Base-by-base conservation (phyloP, 192 early-diverging fungal genomes). In the Podila minutissima region DNA sequence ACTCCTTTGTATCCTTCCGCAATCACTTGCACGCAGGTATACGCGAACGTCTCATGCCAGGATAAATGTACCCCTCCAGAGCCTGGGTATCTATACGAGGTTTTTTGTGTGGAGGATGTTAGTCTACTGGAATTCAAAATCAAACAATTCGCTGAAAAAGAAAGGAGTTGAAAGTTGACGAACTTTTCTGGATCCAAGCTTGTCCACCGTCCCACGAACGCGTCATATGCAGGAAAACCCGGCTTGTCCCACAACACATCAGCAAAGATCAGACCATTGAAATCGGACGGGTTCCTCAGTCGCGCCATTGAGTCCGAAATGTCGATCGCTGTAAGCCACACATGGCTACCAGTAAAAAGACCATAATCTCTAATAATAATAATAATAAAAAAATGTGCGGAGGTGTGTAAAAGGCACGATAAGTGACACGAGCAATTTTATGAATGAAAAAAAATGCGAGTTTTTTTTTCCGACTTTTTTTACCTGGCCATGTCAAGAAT, bases 21-120 rank as follows among this genome's bases (percentile, higher is more conserved):
- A 12, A 78, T 10, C 3, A 78, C 64, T 48, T 78, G 69, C 4
- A 78, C 19, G 20, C 75, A 78, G 7, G 75, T 67, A 26, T 78
- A 78, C 0, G 75, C 65, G 32, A 63, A 78, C 9, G 69, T 78
- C 51, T 78, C 64, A n/a, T 78, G 75, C 75, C 75, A 78, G 17
- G 75, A 67, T 19, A 78, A 41, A 20, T 63, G 64, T 4, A 48
- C 32, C 1, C 28, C 65, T 31, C 69, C 75, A 12, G 75, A 59
- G 15, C 35, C 10, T 0, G 75, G 75, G 32, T 78, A 78, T 37
- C 69, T 72, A 31, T 53, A 22, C 22, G 22, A 64, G 41, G 9
- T 41, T 12, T 46, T 37, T 37, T 37, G 4, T 37, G 35, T 37
- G 35, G 41, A 15, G 15, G 41, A 46, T 15, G 15, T 46, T 46